These are phyloP conservation scores for Aspergillus neotritici DNA, from an alignment of 2,329 filamentous ascomycete genomes.

Conservation along the genomic window DNA sequence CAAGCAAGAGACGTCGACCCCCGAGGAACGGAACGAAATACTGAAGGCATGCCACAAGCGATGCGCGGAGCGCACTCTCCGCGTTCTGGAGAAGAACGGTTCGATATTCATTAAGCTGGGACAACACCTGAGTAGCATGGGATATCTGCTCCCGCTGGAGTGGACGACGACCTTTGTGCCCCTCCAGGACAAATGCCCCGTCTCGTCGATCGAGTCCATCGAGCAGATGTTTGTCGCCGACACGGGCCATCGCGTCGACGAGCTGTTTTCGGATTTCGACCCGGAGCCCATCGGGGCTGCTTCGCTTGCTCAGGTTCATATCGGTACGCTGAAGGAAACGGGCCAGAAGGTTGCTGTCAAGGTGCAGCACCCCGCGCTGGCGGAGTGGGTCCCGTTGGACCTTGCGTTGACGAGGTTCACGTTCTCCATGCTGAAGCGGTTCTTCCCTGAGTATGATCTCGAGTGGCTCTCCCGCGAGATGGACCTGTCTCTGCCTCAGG, in stretches of 20 bases:
- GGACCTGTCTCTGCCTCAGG: constrained; percentile 81
- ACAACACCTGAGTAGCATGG: constrained; percentile 93
- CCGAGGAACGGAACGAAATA: constrained; percentile 59
- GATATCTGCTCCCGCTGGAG: constrained; percentile 82
- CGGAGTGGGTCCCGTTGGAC: constrained; percentile 86
- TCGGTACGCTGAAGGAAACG: constrained; percentile 73
- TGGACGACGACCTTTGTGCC: constrained; percentile 97
- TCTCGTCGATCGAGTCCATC: constrained; percentile 83
- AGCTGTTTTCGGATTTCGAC: constrained; percentile 83
- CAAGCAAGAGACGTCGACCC: constrained; percentile 60
- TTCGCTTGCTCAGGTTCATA: constrained; percentile 88
- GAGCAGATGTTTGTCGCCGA: constrained; percentile 79
- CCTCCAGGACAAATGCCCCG: constrained; percentile 89
- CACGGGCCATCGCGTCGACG: constrained; percentile 69
- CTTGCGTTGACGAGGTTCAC: constrained; percentile 80
- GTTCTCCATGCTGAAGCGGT: constrained; percentile 81
- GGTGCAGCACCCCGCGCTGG: constrained; percentile 84
- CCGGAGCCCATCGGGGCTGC: constrained; percentile 79
- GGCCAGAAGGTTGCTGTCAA: constrained; percentile 91
- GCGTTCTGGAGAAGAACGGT: constrained; percentile 88
- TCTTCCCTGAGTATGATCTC: constrained; percentile 96
- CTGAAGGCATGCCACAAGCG: constrained; percentile 83
- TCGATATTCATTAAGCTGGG: constrained; percentile 98
- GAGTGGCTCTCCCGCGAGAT: constrained; percentile 95
- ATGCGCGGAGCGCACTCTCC: constrained; percentile 81